A percentile compares a stretch with the other conserved stretches of the same genome.
Conservation (phyloP, 805 yeast genomes). For the Trichomonascus vanleenenianus region DNA sequence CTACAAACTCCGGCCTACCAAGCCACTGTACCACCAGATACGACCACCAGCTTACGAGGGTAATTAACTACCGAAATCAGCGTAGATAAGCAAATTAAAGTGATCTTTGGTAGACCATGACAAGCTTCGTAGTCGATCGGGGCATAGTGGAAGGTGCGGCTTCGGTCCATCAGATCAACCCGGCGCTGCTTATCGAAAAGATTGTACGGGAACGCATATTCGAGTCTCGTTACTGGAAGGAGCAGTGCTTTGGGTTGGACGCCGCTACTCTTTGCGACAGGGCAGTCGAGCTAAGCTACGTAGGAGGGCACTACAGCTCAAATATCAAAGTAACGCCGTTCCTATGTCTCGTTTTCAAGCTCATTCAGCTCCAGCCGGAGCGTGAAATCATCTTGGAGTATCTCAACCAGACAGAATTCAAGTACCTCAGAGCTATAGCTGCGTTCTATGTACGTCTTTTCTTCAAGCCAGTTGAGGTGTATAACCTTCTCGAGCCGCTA, state of each 20-base stretch:
- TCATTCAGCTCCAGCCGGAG: conserved; percentile 70
- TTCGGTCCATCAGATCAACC: conserved; percentile 37
- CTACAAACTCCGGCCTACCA: too few relatives aligned
- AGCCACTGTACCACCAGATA: too few relatives aligned
- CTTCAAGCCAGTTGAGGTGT: conserved; percentile 39
- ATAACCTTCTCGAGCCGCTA: conserved; percentile 44
- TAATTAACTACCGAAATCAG: too few relatives aligned
- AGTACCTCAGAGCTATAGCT: conserved; percentile 64
- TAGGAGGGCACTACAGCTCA: conserved; percentile 51
- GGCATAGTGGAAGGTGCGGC: conserved; percentile 23
- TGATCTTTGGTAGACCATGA: conserved; percentile 3
- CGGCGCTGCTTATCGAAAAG: conserved; percentile 47
- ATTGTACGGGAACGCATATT: conserved; percentile 49
- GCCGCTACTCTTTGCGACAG: conserved; percentile 45
- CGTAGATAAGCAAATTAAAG: neutral
- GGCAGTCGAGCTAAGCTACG: conserved; percentile 34
- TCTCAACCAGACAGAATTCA: conserved; percentile 60
- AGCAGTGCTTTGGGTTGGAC: conserved; percentile 43
- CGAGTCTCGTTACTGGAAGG: conserved; percentile 53
- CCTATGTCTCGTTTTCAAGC: conserved; percentile 65
- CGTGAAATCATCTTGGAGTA: conserved; percentile 47
- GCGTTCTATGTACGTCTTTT: conserved; percentile 51
- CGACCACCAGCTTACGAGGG: too few relatives aligned
- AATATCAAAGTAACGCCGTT: conserved; percentile 61
- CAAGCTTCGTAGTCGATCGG: conserved; percentile 19